Evolutionary conservation across 768 basidiomycete species (phyloP).

Genomic region (Dendrothele bispora): DNA sequence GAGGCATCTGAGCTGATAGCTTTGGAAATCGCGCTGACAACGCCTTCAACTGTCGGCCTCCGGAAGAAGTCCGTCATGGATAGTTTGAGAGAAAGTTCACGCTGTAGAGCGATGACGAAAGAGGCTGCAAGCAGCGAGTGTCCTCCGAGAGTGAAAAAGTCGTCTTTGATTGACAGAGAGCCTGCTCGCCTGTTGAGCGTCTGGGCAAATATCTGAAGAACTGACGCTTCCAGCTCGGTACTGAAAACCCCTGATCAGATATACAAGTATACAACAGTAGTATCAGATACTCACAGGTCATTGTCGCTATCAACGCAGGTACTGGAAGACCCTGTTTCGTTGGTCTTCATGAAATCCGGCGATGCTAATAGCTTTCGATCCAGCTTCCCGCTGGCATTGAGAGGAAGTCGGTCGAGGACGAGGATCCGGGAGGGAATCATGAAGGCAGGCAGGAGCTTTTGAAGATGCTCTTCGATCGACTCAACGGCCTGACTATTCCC

Average conservation of each 20-base stretch:
- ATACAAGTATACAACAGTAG: too few relatives aligned
- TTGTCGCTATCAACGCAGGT: too few relatives aligned
- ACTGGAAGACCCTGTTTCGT: background rate
- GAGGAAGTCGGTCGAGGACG: background rate
- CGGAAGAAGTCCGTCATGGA: background rate
- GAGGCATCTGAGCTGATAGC: too few relatives aligned
- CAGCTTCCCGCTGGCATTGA: background rate
- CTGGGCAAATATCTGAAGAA: background rate
- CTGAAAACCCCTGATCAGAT: too few relatives aligned
- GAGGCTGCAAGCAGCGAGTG: background rate
- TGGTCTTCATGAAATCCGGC: background rate
- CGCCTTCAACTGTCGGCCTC: background rate
- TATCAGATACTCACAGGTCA: too few relatives aligned
- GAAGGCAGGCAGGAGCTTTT: background rate
- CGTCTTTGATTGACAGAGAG: background rate
- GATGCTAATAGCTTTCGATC: background rate
- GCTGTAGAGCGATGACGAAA: background rate
- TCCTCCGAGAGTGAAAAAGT: background rate
- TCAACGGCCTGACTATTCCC: too few relatives aligned
- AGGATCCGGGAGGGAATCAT: background rate
- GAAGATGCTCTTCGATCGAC: background rate
- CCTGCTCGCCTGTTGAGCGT: background rate
- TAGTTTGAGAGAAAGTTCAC: background rate
- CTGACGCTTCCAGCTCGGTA: background rate
- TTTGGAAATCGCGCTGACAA: too few relatives aligned